Evolutionary conservation across 805 yeast species (phyloP).

Genomic region (Peterozyma toletana): DNA sequence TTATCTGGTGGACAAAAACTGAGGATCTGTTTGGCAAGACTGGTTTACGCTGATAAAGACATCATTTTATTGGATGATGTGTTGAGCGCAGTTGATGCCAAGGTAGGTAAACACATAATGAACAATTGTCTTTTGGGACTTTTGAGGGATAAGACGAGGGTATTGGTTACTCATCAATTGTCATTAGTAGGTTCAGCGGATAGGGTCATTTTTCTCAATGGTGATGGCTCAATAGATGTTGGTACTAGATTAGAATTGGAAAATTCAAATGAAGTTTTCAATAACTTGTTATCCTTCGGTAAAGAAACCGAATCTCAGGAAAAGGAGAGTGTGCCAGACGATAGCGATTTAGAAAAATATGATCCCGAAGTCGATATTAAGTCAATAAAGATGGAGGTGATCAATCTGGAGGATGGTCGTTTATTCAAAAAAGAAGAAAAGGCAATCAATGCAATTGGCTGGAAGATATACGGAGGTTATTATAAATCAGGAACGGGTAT

Average conservation of each 20-base stretch:
- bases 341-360: slow-evolving; percentile 19
- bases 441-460: slow-evolving; percentile 40
- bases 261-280: slow-evolving; percentile 36
- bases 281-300: slow-evolving; percentile 38
- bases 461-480: slow-evolving; percentile 37
- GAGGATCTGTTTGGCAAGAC: slow-evolving; percentile 70
- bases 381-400: slow-evolving; percentile 11
- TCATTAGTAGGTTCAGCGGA: slow-evolving; percentile 64
- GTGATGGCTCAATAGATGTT: slow-evolving; percentile 49
- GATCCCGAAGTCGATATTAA: slow-evolving; percentile 16
- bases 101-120: slow-evolving; percentile 78
- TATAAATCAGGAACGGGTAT: slow-evolving; percentile 41
- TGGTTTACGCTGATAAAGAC: slow-evolving; percentile 65
- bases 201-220: slow-evolving; percentile 56
- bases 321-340: slow-evolving; percentile 13
- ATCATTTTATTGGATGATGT: slow-evolving; percentile 73
- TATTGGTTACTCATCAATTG: slow-evolving; percentile 80
- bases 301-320: too few species aligned
- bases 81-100: slow-evolving; percentile 79
- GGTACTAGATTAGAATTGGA: slow-evolving; percentile 56
- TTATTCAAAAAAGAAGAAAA: slow-evolving; percentile 36
- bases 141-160: slow-evolving; percentile 49
- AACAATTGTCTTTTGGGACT: slow-evolving; percentile 56
- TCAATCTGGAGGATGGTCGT: slow-evolving; percentile 21
- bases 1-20: slow-evolving; percentile 88